A percentile compares a stretch with the other conserved stretches of the same genome.
These are phyloP conservation scores for Lentinula guzmanii DNA, from an alignment of 768 basidiomycete species.

Conservation along the genomic window DNA sequence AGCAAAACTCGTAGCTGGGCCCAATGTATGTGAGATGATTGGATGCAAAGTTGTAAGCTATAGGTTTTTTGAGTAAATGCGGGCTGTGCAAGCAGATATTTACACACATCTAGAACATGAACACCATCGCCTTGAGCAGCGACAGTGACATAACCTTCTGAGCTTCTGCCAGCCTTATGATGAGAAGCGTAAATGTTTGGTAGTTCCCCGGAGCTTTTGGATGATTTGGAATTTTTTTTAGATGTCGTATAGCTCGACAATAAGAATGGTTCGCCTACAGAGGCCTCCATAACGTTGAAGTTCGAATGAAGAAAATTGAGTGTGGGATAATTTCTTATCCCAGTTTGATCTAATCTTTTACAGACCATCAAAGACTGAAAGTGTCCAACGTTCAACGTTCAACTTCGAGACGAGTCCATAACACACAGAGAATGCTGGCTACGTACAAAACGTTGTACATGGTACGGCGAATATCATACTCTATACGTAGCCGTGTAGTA, in stretches of 20 bases:
- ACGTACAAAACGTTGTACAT: no score
- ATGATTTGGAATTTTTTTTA: conserved; percentile 14
- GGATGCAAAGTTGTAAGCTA: conserved; percentile 63
- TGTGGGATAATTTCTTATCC: not conserved
- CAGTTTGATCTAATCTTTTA: not conserved
- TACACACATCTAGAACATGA: conserved; percentile 64
- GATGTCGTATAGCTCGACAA: conserved; percentile 29
- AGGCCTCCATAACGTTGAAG: not conserved
- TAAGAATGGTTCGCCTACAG: conserved; percentile 32
- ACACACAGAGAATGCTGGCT: no score
- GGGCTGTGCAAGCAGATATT: conserved; percentile 9
- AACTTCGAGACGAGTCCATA: no score
- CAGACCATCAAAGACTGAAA: not conserved
- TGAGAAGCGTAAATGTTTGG: conserved; percentile 28
- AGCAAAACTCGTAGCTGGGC: conserved; percentile 57
- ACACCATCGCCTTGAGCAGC: conserved; percentile 71
- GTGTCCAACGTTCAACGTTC: no score
- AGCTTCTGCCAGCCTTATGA: conserved; percentile 23
- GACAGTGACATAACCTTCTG: conserved; percentile 58
- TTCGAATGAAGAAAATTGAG: not conserved
- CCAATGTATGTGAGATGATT: conserved; percentile 62
- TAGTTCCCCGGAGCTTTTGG: not conserved
- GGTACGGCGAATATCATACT: no score
- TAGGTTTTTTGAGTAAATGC: not conserved
- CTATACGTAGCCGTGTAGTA: no score